A percentile compares a stretch with the other conserved stretches of the same genome.
These are phyloP conservation scores for Oryza glumipatula DNA, from an alignment of 176 grass and related monocot genomes.

Conservation along the genomic window DNA sequence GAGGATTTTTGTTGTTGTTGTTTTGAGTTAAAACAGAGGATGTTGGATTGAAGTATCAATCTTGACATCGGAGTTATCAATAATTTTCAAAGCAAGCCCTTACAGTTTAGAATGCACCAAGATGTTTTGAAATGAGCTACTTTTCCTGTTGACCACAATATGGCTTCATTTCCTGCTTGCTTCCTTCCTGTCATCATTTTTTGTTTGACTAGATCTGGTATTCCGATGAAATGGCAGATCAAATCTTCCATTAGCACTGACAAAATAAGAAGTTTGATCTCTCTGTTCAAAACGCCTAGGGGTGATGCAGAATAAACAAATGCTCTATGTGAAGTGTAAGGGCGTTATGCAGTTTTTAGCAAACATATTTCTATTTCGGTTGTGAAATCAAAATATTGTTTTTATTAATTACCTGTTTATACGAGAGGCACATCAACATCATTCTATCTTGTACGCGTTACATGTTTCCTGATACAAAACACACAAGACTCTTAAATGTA, in stretches of 20 bases:
- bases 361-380: neutral
- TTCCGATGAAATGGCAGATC: neutral
- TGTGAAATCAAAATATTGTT: neutral
- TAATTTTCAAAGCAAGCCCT: neutral
- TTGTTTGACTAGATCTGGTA: neutral
- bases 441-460: neutral
- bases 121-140: constrained; percentile 21
- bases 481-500: neutral
- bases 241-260: neutral
- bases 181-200: neutral
- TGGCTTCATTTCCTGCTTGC: neutral
- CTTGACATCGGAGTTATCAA: neutral
- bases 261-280: neutral
- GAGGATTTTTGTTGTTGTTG: neutral
- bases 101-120: neutral
- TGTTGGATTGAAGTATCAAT: constrained; percentile 5
- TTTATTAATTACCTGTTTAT: neutral
- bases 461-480: constrained; percentile 8
- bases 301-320: neutral
- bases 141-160: constrained; percentile 23
- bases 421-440: neutral
- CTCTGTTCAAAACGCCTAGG: constrained; percentile 5
- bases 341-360: neutral
- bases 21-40: neutral
- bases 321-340: neutral